A percentile compares a stretch with the other conserved stretches of the same genome.
phyloP scores from a whole-genome alignment of 2,329 filamentous ascomycete species.

The Acrodontium crateriforme region DNA sequence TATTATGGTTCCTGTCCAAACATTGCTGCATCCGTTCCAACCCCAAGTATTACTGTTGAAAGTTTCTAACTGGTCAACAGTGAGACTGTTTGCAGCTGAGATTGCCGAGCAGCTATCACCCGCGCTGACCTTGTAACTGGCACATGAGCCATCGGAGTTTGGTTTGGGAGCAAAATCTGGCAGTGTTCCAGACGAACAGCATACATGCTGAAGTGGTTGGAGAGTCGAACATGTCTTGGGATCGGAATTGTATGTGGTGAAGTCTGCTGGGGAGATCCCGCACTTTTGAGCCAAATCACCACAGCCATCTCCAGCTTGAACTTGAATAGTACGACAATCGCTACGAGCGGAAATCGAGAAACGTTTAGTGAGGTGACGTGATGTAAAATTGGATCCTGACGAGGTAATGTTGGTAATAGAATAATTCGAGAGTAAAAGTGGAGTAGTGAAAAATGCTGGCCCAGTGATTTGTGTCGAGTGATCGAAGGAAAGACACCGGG shows the following conservation, averaged over 20 bases:
- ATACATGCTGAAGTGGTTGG: not conserved
- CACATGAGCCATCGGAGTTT: conserved; percentile 13
- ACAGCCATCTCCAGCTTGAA: not conserved
- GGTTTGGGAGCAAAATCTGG: not conserved
- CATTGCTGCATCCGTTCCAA: conserved; percentile 24
- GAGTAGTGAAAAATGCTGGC: too few relatives aligned
- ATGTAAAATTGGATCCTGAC: too few relatives aligned
- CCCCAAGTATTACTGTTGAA: conserved; percentile 28
- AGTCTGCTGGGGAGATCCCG: not conserved
- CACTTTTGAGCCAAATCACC: not conserved
- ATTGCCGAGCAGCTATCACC: conserved; percentile 24
- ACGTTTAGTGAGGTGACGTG: too few relatives aligned
- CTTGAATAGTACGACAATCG: not conserved
- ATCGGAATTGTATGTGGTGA: not conserved
- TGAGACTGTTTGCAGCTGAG: conserved; percentile 11
- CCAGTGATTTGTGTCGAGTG: too few relatives aligned
- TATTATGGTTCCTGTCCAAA: conserved; percentile 20
- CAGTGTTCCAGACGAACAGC: not conserved
- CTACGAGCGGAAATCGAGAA: too few relatives aligned
- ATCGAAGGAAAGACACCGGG: too few relatives aligned
- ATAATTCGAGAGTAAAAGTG: too few relatives aligned
- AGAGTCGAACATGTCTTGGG: not conserved
- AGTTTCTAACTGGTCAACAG: conserved; percentile 5
- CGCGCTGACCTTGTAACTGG: conserved; percentile 11
- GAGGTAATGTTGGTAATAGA: too few relatives aligned